These are phyloP conservation scores for Chimonanthus praecox DNA, from an alignment of 164 flowering plant genomes.

Conservation along the genomic window DNA sequence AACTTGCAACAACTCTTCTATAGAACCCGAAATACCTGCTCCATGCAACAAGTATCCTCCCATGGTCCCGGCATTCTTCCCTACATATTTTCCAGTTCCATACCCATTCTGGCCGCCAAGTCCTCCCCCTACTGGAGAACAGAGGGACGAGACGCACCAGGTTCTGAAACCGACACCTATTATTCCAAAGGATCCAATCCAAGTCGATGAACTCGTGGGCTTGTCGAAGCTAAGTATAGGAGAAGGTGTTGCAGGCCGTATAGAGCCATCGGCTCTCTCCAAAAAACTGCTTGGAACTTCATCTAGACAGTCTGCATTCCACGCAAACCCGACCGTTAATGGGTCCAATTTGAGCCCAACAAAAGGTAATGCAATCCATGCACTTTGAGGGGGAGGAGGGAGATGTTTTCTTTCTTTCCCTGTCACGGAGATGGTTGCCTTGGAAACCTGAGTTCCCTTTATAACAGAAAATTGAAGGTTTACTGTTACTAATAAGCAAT, in stretches of 20 bases:
- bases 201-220: conserved; percentile 77
- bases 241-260: conserved; percentile 26
- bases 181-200: conserved; percentile 56
- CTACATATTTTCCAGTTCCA: conserved; percentile 49
- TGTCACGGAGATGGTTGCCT: neutral
- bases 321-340: conserved; percentile 41
- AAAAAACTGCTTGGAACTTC: conserved; percentile 47
- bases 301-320: conserved; percentile 79
- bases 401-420: neutral
- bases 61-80: conserved; percentile 39
- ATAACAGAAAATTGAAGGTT: neutral
- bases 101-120: conserved; percentile 53
- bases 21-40: conserved; percentile 31
- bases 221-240: conserved; percentile 71
- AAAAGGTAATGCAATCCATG: conserved; percentile 40
- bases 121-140: conserved; percentile 5
- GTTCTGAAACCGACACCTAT: conserved; percentile 68
- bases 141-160: conserved; percentile 32
- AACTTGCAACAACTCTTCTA: conserved; percentile 19
- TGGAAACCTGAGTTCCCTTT: neutral
- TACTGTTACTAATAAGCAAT: neutral
- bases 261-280: conserved; percentile 48
- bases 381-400: conserved; percentile 27
- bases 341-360: conserved; percentile 36
- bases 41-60: conserved; percentile 19